A percentile compares a stretch with the other conserved stretches of the same genome.
phyloP scores from a whole-genome alignment of 2,329 filamentous ascomycete species.

The Exophiala bonariae region DNA sequence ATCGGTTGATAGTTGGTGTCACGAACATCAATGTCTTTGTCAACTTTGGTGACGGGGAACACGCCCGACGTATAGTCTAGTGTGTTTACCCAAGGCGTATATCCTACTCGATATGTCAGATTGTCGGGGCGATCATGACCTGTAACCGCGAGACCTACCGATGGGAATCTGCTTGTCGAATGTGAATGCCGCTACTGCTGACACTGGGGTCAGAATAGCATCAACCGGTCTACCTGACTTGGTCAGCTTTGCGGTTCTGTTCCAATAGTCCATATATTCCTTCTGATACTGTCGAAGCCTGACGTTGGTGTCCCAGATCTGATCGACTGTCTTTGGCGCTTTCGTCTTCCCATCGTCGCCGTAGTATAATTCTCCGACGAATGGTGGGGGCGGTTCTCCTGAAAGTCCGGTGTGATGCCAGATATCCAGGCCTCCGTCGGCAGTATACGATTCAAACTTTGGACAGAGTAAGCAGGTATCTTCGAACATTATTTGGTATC shows the following conservation, averaged over 20 bases:
- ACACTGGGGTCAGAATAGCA: slow-evolving; percentile 62
- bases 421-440: slow-evolving; percentile 53
- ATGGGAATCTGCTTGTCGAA: too few relatives aligned
- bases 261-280: slow-evolving; percentile 33
- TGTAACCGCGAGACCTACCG: slow-evolving; percentile 27
- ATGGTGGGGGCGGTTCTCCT: too few relatives aligned
- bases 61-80: slow-evolving; percentile 65
- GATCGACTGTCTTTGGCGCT: slow-evolving; percentile 4
- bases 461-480: slow-evolving; percentile 35
- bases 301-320: slow-evolving; percentile 8
- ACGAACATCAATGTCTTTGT: slow-evolving; percentile 41
- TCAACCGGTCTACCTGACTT: too few relatives aligned
- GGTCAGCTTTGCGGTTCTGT: too few relatives aligned
- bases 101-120: slow-evolving; percentile 31
- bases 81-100: slow-evolving; percentile 58
- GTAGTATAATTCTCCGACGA: background rate
- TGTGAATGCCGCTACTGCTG: slow-evolving; percentile 59
- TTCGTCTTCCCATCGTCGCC: background rate
- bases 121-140: too few relatives aligned
- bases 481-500: too few relatives aligned
- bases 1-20: slow-evolving; percentile 37
- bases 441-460: too few relatives aligned
- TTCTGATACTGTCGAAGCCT: slow-evolving; percentile 6
- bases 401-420: slow-evolving; percentile 52
- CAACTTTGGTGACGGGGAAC: slow-evolving; percentile 57